Evolutionary conservation across 495 filamentous ascomycete genomes (phyloP).

Genomic region (Lindgomyces ingoldianus): DNA sequence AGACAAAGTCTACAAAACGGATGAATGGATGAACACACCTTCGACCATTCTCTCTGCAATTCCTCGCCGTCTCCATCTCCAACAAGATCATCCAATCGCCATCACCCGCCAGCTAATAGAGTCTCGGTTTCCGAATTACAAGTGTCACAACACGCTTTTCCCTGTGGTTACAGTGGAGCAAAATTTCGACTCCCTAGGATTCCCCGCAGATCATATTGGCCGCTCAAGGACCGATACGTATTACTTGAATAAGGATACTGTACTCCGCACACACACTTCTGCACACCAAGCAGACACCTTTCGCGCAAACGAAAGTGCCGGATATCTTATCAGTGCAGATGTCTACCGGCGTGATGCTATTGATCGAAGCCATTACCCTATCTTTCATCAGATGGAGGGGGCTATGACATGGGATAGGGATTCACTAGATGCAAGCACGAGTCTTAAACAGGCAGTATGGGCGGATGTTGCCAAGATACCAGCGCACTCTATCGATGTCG

Average conservation of each 20-base stretch:
- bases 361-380: slow-evolving; percentile 90
- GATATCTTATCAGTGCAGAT: slow-evolving; percentile 91
- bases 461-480: slow-evolving; percentile 73
- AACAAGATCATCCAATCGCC: slow-evolving; percentile 82
- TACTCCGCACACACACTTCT: slow-evolving; percentile 89
- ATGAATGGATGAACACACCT: slow-evolving; percentile 85
- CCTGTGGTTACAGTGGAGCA: slow-evolving; percentile 83
- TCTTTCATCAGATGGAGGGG: slow-evolving; percentile 99
- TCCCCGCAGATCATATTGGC: slow-evolving; percentile 86
- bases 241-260: slow-evolving; percentile 82
- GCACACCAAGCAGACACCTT: slow-evolving; percentile 92
- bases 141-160: slow-evolving; percentile 71
- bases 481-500: slow-evolving; percentile 68
- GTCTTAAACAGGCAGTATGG: slow-evolving; percentile 46
- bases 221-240: slow-evolving; percentile 89
- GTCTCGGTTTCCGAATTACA: slow-evolving; percentile 78
- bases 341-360: slow-evolving; percentile 95
- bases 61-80: slow-evolving; percentile 75
- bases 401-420: slow-evolving; percentile 83
- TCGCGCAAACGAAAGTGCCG: slow-evolving; percentile 64
- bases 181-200: slow-evolving; percentile 96
- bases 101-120: slow-evolving; percentile 93
- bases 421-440: slow-evolving; percentile 56
- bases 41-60: slow-evolving; percentile 70
- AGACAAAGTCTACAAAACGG: slow-evolving; percentile 63